Evolutionary conservation across 495 filamentous ascomycete genomes (phyloP), one percentile per base, ranked within the genome.

Genomic region (Terfezia boudieri): DNA sequence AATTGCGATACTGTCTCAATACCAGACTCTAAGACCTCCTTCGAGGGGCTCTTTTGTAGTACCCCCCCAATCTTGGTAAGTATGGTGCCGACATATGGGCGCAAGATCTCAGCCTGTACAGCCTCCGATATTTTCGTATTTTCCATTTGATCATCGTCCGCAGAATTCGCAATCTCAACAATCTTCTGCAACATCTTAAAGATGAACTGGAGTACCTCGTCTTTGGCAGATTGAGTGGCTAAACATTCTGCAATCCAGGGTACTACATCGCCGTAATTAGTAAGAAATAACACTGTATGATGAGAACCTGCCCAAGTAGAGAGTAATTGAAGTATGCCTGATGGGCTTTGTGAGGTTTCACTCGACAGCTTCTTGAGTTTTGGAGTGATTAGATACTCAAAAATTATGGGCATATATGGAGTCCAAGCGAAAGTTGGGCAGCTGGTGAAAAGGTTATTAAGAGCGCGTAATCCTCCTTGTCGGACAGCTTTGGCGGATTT

Each of bases 321-420:
- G 64, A 96, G 79, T 20, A 99, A 69, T 53, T 79, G 80, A 59
- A 94, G 76, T 9, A 84, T 72, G 1, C 81, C 85, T 8, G 90
- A 95, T 16, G 94, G 71, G 37, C 84, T 80, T 59, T 96, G 89
- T 0, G 86, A 83, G 22, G 83, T 92, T 68, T 99, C 89, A 0
- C 76, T 72, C 0, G 89, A 76, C 52, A 99, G 77, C 57, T 82
- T 85, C 5, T 83, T 77, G 8, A 95, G 70, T 56, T 86, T 75
- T 20, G 81, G 82, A 57, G 76, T 77, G 49, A 96, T 72, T 16
- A 90, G 63, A 60, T 93, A 80, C 9, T 74, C 70, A 54, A 93
- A 76, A 50, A 94, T 80, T 2, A 73, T 61, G 8, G 74, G 69
- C 43, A 84, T 72, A 62, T 85, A 94, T 1, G 74, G 68, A 2